phyloP scores from a whole-genome alignment of 148 eudicot species.

The Chenopodium album region DNA sequence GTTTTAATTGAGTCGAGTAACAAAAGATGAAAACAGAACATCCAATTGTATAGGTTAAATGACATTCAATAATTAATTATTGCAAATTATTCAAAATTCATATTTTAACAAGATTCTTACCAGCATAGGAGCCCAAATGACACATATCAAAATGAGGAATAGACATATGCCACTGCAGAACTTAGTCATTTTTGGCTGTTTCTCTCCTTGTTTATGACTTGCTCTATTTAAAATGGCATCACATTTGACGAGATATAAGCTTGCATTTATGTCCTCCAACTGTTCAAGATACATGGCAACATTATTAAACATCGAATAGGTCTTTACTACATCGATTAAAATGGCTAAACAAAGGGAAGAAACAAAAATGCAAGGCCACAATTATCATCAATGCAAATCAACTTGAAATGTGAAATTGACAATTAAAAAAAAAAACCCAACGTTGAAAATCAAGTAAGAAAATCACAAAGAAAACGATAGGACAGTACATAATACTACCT shows the following conservation, averaged over 20 bases:
- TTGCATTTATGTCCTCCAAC: constrained; percentile 99
- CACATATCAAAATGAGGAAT: constrained; percentile 83
- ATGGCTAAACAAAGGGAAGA: not conserved
- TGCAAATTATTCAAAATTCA: not conserved
- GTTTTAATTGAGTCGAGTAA: not conserved
- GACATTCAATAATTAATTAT: not conserved
- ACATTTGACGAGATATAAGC: constrained; percentile 97
- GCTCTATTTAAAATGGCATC: constrained; percentile 83
- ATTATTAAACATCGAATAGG: constrained; percentile 19
- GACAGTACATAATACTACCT: not conserved
- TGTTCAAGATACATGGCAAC: constrained; percentile 28
- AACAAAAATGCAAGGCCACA: not conserved
- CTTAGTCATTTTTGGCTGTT: constrained; percentile 82
- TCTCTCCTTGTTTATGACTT: constrained; percentile 80
- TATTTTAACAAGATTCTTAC: constrained; percentile 42
- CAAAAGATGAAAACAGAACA: not conserved
- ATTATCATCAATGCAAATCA: not conserved
- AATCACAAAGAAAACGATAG: not conserved
- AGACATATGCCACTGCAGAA: constrained; percentile 95
- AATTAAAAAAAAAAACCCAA: not conserved
- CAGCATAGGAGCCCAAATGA: constrained; percentile 99
- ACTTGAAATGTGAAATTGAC: not conserved
- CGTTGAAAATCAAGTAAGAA: not conserved
- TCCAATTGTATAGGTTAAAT: no score
- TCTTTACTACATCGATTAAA: not conserved